phyloP scores from a whole-genome alignment of 306 rosid genomes.

The Canavalia gladiata region DNA sequence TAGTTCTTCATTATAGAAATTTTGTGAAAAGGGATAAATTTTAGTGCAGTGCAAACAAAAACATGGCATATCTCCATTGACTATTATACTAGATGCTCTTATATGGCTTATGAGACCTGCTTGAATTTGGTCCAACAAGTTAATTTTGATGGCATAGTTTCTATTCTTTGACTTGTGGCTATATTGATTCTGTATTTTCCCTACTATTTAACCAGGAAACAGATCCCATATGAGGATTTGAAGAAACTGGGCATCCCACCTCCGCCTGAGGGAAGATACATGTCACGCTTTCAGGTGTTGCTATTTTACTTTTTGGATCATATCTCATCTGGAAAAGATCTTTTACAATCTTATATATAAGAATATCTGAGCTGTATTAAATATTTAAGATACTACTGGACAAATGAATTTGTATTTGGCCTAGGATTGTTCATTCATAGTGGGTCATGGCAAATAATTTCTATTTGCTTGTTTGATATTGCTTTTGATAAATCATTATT shows the following conservation, averaged over 20 bases:
- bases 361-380: not conserved
- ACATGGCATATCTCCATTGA: constrained; percentile 5
- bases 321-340: not conserved
- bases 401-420: constrained; percentile 15
- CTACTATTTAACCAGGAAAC: constrained; percentile 60
- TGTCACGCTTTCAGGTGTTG: constrained; percentile 82
- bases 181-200: constrained; percentile 34
- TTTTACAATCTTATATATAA: constrained; percentile 7
- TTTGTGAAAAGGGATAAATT: not conserved
- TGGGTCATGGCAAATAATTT: not conserved
- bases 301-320: constrained; percentile 26
- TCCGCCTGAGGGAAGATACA: constrained; percentile 91
- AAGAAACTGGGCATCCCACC: constrained; percentile 88
- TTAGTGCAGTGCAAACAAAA: not conserved
- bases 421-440: not conserved
- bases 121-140: constrained; percentile 29
- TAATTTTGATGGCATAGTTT: not conserved
- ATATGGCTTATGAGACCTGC: constrained; percentile 4
- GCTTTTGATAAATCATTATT: not conserved
- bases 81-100: not conserved
- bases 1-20: not conserved
- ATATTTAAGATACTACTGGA: constrained; percentile 10
- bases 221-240: constrained; percentile 80
- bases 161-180: constrained; percentile 17
- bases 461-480: not conserved